Evolutionary conservation across 1,139 yeast genomes (phyloP), one percentile per base, ranked within the genome.

Genomic region (Meyerozyma athensensis): DNA sequence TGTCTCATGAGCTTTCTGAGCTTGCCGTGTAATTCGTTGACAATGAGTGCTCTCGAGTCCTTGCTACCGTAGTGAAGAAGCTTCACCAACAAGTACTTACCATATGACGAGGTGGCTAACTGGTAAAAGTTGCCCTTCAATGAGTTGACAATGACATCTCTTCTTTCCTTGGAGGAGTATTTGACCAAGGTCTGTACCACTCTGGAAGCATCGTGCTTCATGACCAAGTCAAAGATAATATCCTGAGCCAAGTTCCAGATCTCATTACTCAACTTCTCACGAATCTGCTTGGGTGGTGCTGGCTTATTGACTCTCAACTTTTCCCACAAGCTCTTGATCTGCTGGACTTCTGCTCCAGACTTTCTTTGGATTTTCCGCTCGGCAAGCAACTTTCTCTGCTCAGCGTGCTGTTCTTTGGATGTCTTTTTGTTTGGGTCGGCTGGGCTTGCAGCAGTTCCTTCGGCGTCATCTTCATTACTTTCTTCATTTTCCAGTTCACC

Each of bases 181-280:
- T 92, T 92, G 44, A 92, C 81, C 50, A 92, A 74, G 3, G 97
- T 89, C 63, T 92, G 98, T 20, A 92, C 95, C 39, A 92, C 94
- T 65, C 98, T 78, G 21, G 96, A 87, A 13, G 97, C 94, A 70
- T 92, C 98, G 58, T 92, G 98, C 67, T 92, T 90, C 66, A 92
- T 62, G 28, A 90, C 97, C 48, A 92, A 73, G 52, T 90, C 97
- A 49, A 78, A 77, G 39, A 89, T 77, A 36, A 80, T 79, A 53
- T 84, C 90, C 52, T 82, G 76, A 35, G 95, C 71, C 44, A 86
- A 72, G 17, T 74, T 80, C 96, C 97, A 90, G 31, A 86, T 81
- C 61, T 90, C 94, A 49, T 84, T 74, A 54, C 92, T 78, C 36
- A 89, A 68, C 61, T 83, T 82, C 44, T 83, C 85, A 58, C 97